These are phyloP conservation scores for Colletotrichum lupini DNA, from an alignment of 2,329 filamentous ascomycete genomes.

Conservation along the genomic window DNA sequence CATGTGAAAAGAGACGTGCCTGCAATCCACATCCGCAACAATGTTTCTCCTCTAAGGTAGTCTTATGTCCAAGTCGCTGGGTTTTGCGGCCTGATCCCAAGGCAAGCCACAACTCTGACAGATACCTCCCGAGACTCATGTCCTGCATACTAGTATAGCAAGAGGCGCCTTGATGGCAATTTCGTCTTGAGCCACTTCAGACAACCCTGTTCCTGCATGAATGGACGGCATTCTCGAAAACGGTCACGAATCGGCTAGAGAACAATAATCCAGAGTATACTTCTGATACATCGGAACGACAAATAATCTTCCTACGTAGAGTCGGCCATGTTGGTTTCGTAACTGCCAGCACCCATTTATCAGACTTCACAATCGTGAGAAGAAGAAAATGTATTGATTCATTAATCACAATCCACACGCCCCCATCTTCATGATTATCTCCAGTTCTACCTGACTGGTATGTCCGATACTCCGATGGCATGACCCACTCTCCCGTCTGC, in stretches of 20 bases:
- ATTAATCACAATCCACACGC: not conserved
- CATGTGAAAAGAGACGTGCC: not conserved
- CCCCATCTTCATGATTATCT: not conserved
- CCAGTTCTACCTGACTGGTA: constrained; percentile 10
- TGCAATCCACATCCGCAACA: not conserved
- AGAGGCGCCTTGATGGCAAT: not conserved
- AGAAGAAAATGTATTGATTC: constrained; percentile 6
- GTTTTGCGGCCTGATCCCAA: not conserved
- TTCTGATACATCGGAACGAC: not conserved
- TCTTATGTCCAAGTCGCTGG: not conserved
- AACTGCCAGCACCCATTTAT: not conserved
- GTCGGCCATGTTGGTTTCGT: not conserved
- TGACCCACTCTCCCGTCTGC: constrained; percentile 1
- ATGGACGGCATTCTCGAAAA: not conserved
- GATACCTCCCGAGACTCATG: not conserved
- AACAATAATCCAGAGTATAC: not conserved
- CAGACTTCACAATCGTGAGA: not conserved
- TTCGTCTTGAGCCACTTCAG: not conserved
- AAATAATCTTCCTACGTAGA: not conserved
- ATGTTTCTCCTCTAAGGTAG: not conserved
- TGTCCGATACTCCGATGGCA: not conserved
- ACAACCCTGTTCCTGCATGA: constrained; percentile 8
- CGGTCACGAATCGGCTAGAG: not conserved
- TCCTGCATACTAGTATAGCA: not conserved
- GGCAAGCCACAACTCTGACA: not conserved